Base-by-base conservation (phyloP, 345 rosid species). In the Anacardium occidentale region DNA sequence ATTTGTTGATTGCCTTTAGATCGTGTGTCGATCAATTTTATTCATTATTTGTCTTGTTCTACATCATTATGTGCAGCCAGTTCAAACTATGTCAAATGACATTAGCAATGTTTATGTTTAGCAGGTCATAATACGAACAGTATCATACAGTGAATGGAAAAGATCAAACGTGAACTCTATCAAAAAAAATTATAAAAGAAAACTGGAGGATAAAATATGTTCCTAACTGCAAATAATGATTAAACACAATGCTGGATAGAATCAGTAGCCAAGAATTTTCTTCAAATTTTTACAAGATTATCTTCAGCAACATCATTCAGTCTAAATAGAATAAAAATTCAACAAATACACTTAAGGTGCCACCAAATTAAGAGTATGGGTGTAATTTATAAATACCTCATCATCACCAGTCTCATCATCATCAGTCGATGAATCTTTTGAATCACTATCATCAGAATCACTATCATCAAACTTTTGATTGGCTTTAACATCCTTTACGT, bases 401-500 rank as follows among this genome's bases (percentile, higher is more conserved):
- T 82, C 88, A 48, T 79, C 87, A 66, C 74, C 42, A 12, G 79
- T 75, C 21, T 74, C 76, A 34, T 80, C 93, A 59, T 82, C 87
- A 54, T 57, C 81, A 68, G 73, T 78, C 57, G 53, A 72, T 59
- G 63, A 51, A 51, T 5, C 54, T 24, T 13, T 7, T 17, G 50
- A 51, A 24, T 66, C 79, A 77, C 73, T 83, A 25, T 85, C 75
- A 4, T 76, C 75, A 50, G 63, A 44, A 51, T 81, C 84, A 51
- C 48, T 77, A 26, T 70, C 81, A 51, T 66, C 76, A 26, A 68
- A 74, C 68, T 78, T 21, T 66, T 54, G 34, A 44, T 58, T 26
- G 73, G 85, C 83, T 77, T 81, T 83, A 6, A 74, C 83, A 62
- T 82, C 69, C 77, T 80, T 85, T 75, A 82, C 93, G 45, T 74